Conservation (phyloP, 108 stramenopile genomes). For the Skeletonema menzelii region DNA sequence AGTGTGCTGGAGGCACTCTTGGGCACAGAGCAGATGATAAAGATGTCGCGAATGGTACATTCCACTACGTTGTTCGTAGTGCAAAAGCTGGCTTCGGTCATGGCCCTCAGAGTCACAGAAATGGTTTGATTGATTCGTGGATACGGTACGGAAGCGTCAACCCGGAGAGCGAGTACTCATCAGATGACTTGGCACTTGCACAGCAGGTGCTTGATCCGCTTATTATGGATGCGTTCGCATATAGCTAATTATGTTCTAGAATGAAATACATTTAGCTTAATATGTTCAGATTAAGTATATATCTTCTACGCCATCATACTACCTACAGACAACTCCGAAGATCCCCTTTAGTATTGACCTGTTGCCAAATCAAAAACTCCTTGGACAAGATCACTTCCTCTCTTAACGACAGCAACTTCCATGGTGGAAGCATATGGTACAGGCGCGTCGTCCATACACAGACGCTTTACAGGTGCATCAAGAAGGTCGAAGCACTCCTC, state of each 20-base stretch:
- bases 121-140: conserved; percentile 77
- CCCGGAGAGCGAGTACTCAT: conserved; percentile 36
- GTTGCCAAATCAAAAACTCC: conserved; percentile 86
- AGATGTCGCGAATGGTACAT: conserved; percentile 46
- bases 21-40: conserved; percentile 44
- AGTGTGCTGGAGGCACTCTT: conserved; percentile 72
- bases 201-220: conserved; percentile 46
- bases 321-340: not conserved
- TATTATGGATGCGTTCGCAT: conserved; percentile 49
- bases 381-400: conserved; percentile 85
- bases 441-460: conserved; percentile 98
- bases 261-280: not conserved
- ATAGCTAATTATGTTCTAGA: conserved; percentile 9
- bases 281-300: not conserved
- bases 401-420: conserved; percentile 96
- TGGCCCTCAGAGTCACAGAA: conserved; percentile 53
- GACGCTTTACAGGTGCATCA: conserved; percentile 94
- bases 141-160: conserved; percentile 43
- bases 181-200: conserved; percentile 33
- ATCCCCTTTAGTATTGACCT: conserved; percentile 51
- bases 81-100: conserved; percentile 80
- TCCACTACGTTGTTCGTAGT: conserved; percentile 63
- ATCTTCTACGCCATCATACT: not conserved
- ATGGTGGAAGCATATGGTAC: conserved; percentile 92
- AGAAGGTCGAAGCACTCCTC: conserved; percentile 96